Evolutionary conservation across 2,329 filamentous ascomycete species (phyloP).

Genomic region (Dothistroma pini): DNA sequence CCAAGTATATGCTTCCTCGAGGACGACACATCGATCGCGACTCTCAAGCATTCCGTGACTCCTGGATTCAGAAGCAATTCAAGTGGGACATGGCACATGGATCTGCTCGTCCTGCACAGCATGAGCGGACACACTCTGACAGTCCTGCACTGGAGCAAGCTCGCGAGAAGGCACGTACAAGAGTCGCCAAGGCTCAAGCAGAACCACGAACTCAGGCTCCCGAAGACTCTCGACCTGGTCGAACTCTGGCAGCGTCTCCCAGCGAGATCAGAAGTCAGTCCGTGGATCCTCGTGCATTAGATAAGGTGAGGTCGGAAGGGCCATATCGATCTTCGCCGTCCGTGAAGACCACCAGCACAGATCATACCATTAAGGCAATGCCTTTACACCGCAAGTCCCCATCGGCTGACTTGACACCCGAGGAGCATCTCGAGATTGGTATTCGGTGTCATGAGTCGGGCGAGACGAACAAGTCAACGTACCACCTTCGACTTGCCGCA

Average conservation of each 20-base stretch:
- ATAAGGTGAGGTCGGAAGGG: slow-evolving; percentile 6
- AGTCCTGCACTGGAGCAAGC: slow-evolving; percentile 3
- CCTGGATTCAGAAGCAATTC: slow-evolving; percentile 47
- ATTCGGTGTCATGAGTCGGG: slow-evolving; percentile 88
- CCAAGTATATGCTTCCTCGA: slow-evolving; percentile 77
- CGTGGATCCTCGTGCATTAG: slow-evolving; percentile 27
- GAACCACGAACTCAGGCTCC: slow-evolving; percentile 2
- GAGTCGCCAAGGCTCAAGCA: background rate
- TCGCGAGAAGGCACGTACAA: background rate
- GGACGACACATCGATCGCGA: slow-evolving; percentile 73
- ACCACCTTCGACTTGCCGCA: slow-evolving; percentile 87
- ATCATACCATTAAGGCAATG: slow-evolving; percentile 43
- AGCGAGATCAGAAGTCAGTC: slow-evolving; percentile 29
- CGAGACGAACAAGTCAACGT: slow-evolving; percentile 87
- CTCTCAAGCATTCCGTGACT: slow-evolving; percentile 57
- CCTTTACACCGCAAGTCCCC: slow-evolving; percentile 51
- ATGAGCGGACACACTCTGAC: slow-evolving; percentile 24
- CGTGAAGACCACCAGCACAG: slow-evolving; percentile 37
- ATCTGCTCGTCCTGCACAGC: slow-evolving; percentile 1
- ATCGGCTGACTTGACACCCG: slow-evolving; percentile 67
- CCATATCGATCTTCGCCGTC: slow-evolving; percentile 34
- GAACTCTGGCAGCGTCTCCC: slow-evolving; percentile 13
- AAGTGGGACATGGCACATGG: slow-evolving; percentile 53
- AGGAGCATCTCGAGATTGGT: slow-evolving; percentile 86
- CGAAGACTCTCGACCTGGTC: slow-evolving; percentile 16